phyloP scores from a whole-genome alignment of 2,329 filamentous ascomycete genomes.

The Penicillium brasilianum region DNA sequence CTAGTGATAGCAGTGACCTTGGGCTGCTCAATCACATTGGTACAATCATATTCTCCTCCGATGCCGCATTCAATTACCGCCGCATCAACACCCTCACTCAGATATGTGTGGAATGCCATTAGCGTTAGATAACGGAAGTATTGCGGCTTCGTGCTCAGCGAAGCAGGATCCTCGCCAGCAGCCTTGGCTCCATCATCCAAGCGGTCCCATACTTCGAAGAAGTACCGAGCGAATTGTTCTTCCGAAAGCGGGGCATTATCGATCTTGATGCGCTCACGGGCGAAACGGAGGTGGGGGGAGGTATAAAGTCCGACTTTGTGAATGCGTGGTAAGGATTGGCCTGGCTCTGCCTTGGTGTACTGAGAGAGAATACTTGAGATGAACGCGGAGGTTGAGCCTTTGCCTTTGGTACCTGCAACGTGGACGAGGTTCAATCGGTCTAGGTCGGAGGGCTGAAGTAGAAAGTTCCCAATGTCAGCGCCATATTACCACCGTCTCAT shows the following conservation, averaged over 20 bases:
- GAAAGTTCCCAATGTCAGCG: conserved; percentile 12
- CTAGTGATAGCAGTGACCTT: conserved; percentile 76
- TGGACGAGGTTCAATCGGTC: conserved; percentile 71
- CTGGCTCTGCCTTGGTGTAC: conserved; percentile 51
- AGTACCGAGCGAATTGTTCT: conserved; percentile 73
- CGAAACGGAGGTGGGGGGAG: conserved; percentile 81
- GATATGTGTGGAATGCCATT: conserved; percentile 82
- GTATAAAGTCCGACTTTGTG: conserved; percentile 78
- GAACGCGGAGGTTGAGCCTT: conserved; percentile 86
- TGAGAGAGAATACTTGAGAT: conserved; percentile 77
- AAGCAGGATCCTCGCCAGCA: conserved; percentile 58
- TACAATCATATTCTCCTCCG: conserved; percentile 90
- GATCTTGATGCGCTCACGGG: conserved; percentile 83
- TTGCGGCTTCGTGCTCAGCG: conserved; percentile 72
- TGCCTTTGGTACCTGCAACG: conserved; percentile 92
- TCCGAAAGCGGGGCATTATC: conserved; percentile 72
- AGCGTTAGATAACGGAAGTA: conserved; percentile 93
- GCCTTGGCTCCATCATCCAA: conserved; percentile 60
- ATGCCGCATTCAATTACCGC: conserved; percentile 93
- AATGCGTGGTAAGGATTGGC: conserved; percentile 39
- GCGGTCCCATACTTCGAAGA: conserved; percentile 83
- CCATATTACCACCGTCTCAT: not conserved
- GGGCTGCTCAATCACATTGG: conserved; percentile 78
- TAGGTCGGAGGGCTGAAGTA: conserved; percentile 63
- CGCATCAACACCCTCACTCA: conserved; percentile 73